A percentile compares a stretch with the other conserved stretches of the same genome.
These are phyloP conservation scores for Colletotrichum horii DNA, from an alignment of 2,329 filamentous ascomycete genomes.

Conservation along the genomic window DNA sequence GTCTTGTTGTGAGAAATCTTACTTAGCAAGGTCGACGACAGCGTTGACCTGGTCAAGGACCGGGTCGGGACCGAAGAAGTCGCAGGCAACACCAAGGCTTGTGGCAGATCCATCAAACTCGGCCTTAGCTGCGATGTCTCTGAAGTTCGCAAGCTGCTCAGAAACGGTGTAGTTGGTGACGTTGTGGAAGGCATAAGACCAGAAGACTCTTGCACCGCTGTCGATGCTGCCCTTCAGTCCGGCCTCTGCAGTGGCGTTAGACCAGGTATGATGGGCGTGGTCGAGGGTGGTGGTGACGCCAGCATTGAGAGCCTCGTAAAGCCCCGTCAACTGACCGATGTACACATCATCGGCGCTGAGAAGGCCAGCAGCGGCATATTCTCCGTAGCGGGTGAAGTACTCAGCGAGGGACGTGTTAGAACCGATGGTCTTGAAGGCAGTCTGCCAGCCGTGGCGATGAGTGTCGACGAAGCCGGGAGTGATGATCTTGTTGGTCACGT, in stretches of 20 bases:
- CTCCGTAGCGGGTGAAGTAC: slow-evolving; percentile 49
- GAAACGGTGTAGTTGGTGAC: slow-evolving; percentile 34
- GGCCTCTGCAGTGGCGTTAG: slow-evolving; percentile 43
- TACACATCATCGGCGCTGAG: slow-evolving; percentile 52
- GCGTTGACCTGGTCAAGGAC: slow-evolving; percentile 30
- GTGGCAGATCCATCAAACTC: slow-evolving; percentile 32
- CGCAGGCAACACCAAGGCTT: slow-evolving; percentile 47
- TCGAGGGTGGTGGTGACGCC: slow-evolving; percentile 59
- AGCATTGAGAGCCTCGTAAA: slow-evolving; percentile 56
- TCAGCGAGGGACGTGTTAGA: slow-evolving; percentile 55
- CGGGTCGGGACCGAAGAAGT: slow-evolving; percentile 35
- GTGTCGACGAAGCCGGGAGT: slow-evolving; percentile 63
- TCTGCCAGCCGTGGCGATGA: slow-evolving; percentile 62
- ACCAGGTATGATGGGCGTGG: slow-evolving; percentile 56
- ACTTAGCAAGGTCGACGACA: slow-evolving; percentile 38
- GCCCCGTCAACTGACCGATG: slow-evolving; percentile 48
- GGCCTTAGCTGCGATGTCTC: slow-evolving; percentile 35
- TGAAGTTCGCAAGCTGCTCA: slow-evolving; percentile 43
- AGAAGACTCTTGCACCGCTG: slow-evolving; percentile 53
- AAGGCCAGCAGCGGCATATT: slow-evolving; percentile 31
- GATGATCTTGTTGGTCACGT: slow-evolving; percentile 56
- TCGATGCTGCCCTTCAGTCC: slow-evolving; percentile 52
- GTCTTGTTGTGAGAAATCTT: background rate
- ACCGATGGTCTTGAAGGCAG: slow-evolving; percentile 55
- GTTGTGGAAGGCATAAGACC: slow-evolving; percentile 47